phyloP scores from a whole-genome alignment of 805 yeast species.

The Pichia exigua region DNA sequence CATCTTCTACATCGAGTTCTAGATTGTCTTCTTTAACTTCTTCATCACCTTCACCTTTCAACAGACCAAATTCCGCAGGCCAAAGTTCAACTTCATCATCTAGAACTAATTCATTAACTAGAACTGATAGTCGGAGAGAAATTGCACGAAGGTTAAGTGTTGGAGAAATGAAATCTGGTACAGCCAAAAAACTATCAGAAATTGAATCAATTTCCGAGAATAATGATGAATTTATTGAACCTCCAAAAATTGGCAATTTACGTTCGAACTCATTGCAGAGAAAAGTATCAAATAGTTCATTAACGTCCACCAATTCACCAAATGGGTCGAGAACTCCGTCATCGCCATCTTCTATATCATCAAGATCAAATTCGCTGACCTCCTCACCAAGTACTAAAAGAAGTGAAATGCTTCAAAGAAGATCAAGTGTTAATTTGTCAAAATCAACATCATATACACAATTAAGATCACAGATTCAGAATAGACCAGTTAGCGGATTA shows the following conservation, averaged over 20 bases:
- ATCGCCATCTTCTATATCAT: not conserved
- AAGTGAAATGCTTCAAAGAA: not conserved
- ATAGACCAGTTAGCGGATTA: not conserved
- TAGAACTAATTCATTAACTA: constrained; percentile 6
- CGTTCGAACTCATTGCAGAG: not conserved
- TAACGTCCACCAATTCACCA: not conserved
- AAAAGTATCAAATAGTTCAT: constrained; percentile 2
- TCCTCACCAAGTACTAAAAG: not conserved
- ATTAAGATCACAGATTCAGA: not conserved
- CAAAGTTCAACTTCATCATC: not conserved
- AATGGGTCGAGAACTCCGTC: not conserved
- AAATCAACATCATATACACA: not conserved
- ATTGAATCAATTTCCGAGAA: not conserved
- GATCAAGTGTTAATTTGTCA: constrained; percentile 2
- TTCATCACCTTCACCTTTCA: constrained; percentile 1
- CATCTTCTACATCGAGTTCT: not conserved
- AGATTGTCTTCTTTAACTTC: not conserved
- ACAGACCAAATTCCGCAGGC: not conserved
- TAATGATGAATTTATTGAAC: constrained; percentile 2
- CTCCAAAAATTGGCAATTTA: constrained; percentile 5
- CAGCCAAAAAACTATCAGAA: not conserved
- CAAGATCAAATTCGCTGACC: constrained; percentile 4
- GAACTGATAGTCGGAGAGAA: constrained; percentile 1
- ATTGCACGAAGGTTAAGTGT: not conserved
- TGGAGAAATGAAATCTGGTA: not conserved